Base-by-base conservation (phyloP, 2,329 filamentous ascomycete genomes). In the Raffaelea albimanens region DNA sequence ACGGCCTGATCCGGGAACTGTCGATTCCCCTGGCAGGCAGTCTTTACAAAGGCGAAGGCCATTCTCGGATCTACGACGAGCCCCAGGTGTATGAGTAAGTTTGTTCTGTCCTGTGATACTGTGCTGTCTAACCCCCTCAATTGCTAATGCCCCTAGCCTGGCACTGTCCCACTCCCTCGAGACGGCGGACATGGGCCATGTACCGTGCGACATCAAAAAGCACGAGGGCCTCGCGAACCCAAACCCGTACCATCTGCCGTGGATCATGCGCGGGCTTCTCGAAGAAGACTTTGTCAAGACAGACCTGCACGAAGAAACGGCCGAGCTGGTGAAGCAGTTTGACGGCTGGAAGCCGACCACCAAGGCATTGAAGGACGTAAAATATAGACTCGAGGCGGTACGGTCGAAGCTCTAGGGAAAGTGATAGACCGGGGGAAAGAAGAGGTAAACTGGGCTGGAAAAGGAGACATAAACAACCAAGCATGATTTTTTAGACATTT, bases 331-430 rank as follows among this genome's bases (percentile, higher is more conserved):
- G n/a, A 73, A 72, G 50, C 82, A 95, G 63, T 98, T 97, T 64
- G 90, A 97, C 61, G 81, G 87, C 46, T 98, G 93, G 93, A 90
- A 85, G 60, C 93, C 93, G 1, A 75, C 73, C 0, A 95, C 83
- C 8, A 98, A 97, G 68, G 86, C 86, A 40, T 67, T 98, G 49
- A 95, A 93, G 67, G 93, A 98, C 65, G 90, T 98, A 42, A 95
- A 95, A 65, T 97, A 94, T 65, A 76, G 93, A 52, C 71, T 98
- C 19, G 93, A 97, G 67, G 91, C 85, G 3, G 87, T 98, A 40
- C 78, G 87, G 58, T 95, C 88, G 43, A 94, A 89, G 67, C 68
- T 96, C 19, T 81, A 38, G 34, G 18, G 34, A 29, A 7, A 29
- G 25, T 7, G 7, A 13, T 13, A 29, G 7, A 29, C 25, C 7